phyloP scores from a whole-genome alignment of 2,329 filamentous ascomycete genomes.

The Xylariaceae sp. region DNA sequence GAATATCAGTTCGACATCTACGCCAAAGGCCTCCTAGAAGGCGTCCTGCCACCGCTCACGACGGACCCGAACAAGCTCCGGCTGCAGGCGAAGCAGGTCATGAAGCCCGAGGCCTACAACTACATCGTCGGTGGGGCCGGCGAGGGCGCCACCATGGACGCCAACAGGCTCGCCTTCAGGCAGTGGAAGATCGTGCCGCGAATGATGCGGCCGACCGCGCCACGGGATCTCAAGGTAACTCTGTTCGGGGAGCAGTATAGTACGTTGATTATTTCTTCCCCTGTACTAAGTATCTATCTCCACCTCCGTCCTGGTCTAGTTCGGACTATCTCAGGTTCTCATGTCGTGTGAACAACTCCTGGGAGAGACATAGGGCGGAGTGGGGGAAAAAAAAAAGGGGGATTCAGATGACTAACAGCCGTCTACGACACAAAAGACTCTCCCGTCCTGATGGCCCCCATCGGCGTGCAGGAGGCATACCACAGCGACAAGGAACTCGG shows the following conservation, averaged over 20 bases:
- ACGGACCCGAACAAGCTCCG: constrained; percentile 55
- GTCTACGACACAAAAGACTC: constrained; percentile 27
- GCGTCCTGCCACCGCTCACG: constrained; percentile 46
- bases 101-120: constrained; percentile 47
- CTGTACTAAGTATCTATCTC: too few relatives aligned
- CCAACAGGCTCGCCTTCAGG: constrained; percentile 51
- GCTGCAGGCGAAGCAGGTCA: constrained; percentile 44
- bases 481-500: constrained; percentile 61
- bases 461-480: constrained; percentile 64
- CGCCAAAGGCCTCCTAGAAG: constrained; percentile 44
- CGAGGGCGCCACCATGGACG: constrained; percentile 55
- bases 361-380: not conserved
- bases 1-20: constrained; percentile 46
- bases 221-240: constrained; percentile 33
- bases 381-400: not conserved
- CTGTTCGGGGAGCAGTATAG: constrained; percentile 48
- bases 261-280: constrained; percentile 19
- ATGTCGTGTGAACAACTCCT: too few relatives aligned
- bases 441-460: constrained; percentile 59
- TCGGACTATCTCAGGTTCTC: too few relatives aligned
- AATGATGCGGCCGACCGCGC: constrained; percentile 40
- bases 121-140: constrained; percentile 61
- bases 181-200: constrained; percentile 45
- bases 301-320: too few relatives aligned
- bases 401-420: constrained; percentile 1